Evolutionary conservation across 225 moss, liverwort and hornwort species (phyloP), one percentile per base, ranked within the genome.

Genomic region (Lunularia cruciata): DNA sequence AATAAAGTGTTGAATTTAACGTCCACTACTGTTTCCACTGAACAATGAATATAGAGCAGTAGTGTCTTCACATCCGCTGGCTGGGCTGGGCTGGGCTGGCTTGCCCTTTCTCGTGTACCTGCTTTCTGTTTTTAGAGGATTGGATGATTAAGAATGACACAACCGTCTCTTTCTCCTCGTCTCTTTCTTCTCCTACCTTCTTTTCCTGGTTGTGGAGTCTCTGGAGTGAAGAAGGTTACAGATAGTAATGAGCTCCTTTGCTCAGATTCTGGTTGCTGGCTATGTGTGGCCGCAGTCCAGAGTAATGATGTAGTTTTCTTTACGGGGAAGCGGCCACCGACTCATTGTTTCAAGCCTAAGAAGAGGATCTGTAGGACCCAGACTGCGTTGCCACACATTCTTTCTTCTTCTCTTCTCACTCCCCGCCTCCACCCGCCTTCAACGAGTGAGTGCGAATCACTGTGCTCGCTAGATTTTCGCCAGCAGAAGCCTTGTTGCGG

Each of bases 111-210:
- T 6, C 53, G 27, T 53, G 9, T 1, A 16, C 26, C 27, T 53
- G 53, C 56, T 56, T 56, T 4, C 56, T 56, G 56, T 56, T 25
- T 61, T 40, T 39, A 18, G 39, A 35, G 39, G 60, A 39, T 61
- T 39, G 39, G 16, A 36, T 36, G 60, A 60, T 60, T 37, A 14
- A n/a, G 60, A 35, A 5, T 35, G 11, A 7, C 36, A 61, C 39
- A 19, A 33, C 10, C 32, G 5, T 16, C 32, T 34, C n/a, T n/a
- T n/a, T n/a, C n/a, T 34, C 32, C 35, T 7, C 58, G 31, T 15
- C 31, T 5, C 57, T 19, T 6, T 22, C 57, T 57, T 1, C 56
- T 57, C 28, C 27, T 14, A 2, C 57, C 12, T 42, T 42, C 42
- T 42, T 12, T 42, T 12, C 12, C 42, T 42, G 12, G 42, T 12